A percentile compares a stretch with the other conserved stretches of the same genome.
Conservation (phyloP, 345 rosid genomes). For the Odontarrhena argentea region DNA sequence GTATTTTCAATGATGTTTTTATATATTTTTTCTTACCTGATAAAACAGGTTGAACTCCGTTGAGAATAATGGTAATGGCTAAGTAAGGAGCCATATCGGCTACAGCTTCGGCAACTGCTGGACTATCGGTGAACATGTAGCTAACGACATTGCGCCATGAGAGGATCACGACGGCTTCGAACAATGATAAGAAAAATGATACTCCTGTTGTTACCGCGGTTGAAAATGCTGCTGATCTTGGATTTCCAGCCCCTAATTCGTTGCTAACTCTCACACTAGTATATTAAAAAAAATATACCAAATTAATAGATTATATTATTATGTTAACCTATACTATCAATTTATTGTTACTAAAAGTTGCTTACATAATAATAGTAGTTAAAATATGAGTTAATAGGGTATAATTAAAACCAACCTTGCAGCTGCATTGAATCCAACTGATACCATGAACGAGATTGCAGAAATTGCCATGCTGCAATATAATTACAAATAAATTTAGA, state of each 20-base stretch:
- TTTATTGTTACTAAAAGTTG: too few relatives aligned
- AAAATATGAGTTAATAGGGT: too few relatives aligned
- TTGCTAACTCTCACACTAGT: conserved; percentile 67
- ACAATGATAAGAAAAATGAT: conserved; percentile 46
- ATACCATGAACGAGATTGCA: conserved; percentile 63
- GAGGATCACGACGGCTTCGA: conserved; percentile 46
- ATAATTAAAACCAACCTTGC: conserved; percentile 50
- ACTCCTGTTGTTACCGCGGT: conserved; percentile 48
- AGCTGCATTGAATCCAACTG: conserved; percentile 78
- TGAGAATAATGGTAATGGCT: conserved; percentile 55
- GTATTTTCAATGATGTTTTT: too few relatives aligned
- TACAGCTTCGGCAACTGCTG: conserved; percentile 56
- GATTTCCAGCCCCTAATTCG: conserved; percentile 62
- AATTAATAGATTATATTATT: too few relatives aligned
- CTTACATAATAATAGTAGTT: too few relatives aligned
- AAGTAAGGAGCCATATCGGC: conserved; percentile 59
- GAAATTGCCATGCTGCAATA: conserved; percentile 59
- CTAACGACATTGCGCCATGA: conserved; percentile 52
- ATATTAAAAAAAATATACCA: not conserved
- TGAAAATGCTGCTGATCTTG: conserved; percentile 58
- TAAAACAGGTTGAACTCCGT: conserved; percentile 71
- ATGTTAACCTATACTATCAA: too few relatives aligned
- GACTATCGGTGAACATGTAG: conserved; percentile 54
- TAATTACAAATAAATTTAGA: not conserved
- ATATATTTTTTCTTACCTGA: too few relatives aligned